These are phyloP conservation scores for Herpetospermum pedunculosum DNA, from an alignment of 306 rosid genomes.

Conservation along the genomic window DNA sequence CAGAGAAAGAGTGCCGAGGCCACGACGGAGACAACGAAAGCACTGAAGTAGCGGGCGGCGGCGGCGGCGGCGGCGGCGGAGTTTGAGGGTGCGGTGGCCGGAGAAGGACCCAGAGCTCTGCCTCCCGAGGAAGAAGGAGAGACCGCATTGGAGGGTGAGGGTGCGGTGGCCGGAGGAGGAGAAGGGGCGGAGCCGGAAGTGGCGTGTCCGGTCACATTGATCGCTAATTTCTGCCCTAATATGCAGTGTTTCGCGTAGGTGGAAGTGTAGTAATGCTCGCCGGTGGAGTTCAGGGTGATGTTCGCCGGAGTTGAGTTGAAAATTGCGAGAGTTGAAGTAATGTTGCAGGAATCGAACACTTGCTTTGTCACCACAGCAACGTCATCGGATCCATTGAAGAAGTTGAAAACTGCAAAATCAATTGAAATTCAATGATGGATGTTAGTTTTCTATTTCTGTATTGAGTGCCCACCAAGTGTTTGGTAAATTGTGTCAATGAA, in stretches of 20 bases:
- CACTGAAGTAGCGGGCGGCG: slow-evolving; percentile 6
- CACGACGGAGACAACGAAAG: neutral
- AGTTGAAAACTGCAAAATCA: slow-evolving; percentile 35
- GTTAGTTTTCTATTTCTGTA: neutral
- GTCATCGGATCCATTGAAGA: slow-evolving; percentile 22
- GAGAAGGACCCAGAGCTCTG: slow-evolving; percentile 16
- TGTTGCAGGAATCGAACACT: slow-evolving; percentile 30
- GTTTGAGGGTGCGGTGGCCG: too few species aligned
- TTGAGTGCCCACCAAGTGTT: neutral
- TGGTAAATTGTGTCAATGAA: neutral
- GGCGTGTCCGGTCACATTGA: slow-evolving; percentile 29
- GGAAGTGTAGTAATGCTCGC: slow-evolving; percentile 41
- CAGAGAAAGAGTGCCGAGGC: neutral
- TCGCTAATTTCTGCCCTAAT: slow-evolving; percentile 37
- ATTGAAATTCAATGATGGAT: neutral
- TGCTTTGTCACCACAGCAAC: slow-evolving; percentile 40
- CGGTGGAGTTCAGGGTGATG: slow-evolving; percentile 18
- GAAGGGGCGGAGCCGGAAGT: slow-evolving; percentile 1
- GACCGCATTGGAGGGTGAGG: slow-evolving; percentile 3
- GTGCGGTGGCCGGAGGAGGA: slow-evolving; percentile 5
- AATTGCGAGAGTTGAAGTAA: slow-evolving; percentile 15
- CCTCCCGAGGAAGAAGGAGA: slow-evolving; percentile 19
- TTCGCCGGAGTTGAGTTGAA: slow-evolving; percentile 23
- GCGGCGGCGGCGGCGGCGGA: slow-evolving; percentile 22
- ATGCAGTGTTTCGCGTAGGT: slow-evolving; percentile 28